These are phyloP conservation scores for Cladosporium sphaerospermum DNA, from an alignment of 2,329 filamentous ascomycete genomes.

Conservation along the genomic window DNA sequence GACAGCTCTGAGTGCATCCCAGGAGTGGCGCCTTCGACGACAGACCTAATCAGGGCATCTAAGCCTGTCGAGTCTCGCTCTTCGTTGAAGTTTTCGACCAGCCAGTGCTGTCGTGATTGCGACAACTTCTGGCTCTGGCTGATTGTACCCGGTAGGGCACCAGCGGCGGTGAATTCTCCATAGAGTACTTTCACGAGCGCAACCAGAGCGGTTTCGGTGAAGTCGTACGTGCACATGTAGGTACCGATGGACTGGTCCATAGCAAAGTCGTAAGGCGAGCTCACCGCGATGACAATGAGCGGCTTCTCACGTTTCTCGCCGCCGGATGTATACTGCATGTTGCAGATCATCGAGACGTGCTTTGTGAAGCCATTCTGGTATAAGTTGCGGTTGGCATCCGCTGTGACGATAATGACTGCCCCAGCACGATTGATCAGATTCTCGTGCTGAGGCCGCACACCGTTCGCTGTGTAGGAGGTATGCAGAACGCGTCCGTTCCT, in stretches of 20 bases:
- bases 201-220: slow-evolving; percentile 84
- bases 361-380: slow-evolving; percentile 95
- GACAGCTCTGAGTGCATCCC: slow-evolving; percentile 63
- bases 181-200: slow-evolving; percentile 78
- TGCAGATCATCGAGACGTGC: slow-evolving; percentile 92
- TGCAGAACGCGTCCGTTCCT: slow-evolving; percentile 82
- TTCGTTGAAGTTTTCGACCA: slow-evolving; percentile 81
- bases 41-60: slow-evolving; percentile 64
- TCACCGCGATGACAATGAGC: slow-evolving; percentile 83
- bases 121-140: slow-evolving; percentile 80
- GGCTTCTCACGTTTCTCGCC: slow-evolving; percentile 74
- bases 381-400: slow-evolving; percentile 86
- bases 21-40: slow-evolving; percentile 61
- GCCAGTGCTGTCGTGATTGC: slow-evolving; percentile 89
- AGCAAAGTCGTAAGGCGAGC: slow-evolving; percentile 93
- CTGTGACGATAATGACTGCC: slow-evolving; percentile 83
- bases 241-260: slow-evolving; percentile 87
- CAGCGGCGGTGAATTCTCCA: slow-evolving; percentile 59
- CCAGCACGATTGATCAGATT: slow-evolving; percentile 83
- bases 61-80: slow-evolving; percentile 69
- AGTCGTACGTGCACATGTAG: slow-evolving; percentile 93
- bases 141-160: slow-evolving; percentile 62
- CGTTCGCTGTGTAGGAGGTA: slow-evolving; percentile 92
- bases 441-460: slow-evolving; percentile 85
- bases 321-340: slow-evolving; percentile 63